Conservation (phyloP, 2,329 filamentous ascomycete species). For the Didymella sp. region DNA sequence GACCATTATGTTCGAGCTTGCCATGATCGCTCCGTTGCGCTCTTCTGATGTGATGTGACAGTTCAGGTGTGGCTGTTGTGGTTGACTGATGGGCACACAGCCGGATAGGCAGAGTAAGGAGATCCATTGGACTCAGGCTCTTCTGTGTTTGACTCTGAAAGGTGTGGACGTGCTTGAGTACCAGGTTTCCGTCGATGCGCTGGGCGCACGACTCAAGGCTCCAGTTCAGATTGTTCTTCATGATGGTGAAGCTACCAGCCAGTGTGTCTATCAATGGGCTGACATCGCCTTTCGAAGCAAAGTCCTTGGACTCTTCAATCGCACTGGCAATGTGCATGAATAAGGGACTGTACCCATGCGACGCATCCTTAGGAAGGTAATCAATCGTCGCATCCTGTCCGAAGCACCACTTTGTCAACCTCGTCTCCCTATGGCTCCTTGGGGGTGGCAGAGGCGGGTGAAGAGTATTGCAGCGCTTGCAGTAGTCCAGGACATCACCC, state of each 20-base stretch:
- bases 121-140: background rate
- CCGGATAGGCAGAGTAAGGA: background rate
- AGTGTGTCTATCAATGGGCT: background rate
- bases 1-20: background rate
- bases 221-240: background rate
- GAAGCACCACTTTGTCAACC: background rate
- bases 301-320: background rate
- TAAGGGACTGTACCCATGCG: background rate
- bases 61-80: background rate
- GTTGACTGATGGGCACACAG: slow-evolving; percentile 9
- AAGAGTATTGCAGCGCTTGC: background rate
- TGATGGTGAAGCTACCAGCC: background rate
- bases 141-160: background rate
- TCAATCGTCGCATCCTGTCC: slow-evolving; percentile 4
- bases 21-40: background rate
- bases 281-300: background rate
- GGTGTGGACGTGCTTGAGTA: slow-evolving; percentile 1
- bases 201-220: background rate
- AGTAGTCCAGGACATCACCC: background rate
- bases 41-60: background rate
- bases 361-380: background rate
- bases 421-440: background rate
- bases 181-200: background rate
- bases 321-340: slow-evolving; percentile 1
- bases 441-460: background rate